A percentile compares a stretch with the other conserved stretches of the same genome.
Evolutionary conservation across 441 rosid genomes (phyloP).

Genomic region (Manihot esculenta): DNA sequence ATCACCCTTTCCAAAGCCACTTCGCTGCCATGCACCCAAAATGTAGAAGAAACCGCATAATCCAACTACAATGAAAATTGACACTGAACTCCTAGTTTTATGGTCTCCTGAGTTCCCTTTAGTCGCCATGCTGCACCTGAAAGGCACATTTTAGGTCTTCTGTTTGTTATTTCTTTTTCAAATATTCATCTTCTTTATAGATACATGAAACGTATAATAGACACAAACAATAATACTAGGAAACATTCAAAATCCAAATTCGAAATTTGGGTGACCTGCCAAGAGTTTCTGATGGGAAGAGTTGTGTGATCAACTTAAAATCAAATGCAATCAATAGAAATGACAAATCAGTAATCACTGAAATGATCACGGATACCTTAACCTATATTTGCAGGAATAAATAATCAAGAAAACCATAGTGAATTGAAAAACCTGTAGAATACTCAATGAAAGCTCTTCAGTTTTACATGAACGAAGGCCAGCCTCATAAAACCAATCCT

Average conservation of each 20-base stretch:
- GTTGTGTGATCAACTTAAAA: no score
- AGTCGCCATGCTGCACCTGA: conserved; percentile 52
- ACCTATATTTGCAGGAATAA: neutral
- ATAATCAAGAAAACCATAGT: neutral
- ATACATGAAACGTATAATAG: neutral
- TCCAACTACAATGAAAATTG: conserved; percentile 61
- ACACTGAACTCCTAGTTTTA: conserved; percentile 65
- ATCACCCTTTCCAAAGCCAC: conserved; percentile 98
- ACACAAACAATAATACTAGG: no score
- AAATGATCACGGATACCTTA: neutral
- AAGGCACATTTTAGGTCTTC: neutral
- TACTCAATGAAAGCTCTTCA: neutral
- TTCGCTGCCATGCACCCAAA: conserved; percentile 92
- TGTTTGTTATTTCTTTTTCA: neutral
- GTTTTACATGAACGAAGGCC: neutral
- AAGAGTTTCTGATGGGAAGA: neutral
- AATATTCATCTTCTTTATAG: neutral
- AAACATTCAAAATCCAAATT: no score
- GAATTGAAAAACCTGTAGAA: neutral
- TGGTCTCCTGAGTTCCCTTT: conserved; percentile 64
- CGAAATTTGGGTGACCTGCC: neutral
- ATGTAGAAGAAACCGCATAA: conserved; percentile 84
- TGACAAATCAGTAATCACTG: no score
- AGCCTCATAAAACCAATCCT: neutral
- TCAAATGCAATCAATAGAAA: neutral